Conservation (phyloP, 176 grass and related monocot species). For the Avena sativa region DNA sequence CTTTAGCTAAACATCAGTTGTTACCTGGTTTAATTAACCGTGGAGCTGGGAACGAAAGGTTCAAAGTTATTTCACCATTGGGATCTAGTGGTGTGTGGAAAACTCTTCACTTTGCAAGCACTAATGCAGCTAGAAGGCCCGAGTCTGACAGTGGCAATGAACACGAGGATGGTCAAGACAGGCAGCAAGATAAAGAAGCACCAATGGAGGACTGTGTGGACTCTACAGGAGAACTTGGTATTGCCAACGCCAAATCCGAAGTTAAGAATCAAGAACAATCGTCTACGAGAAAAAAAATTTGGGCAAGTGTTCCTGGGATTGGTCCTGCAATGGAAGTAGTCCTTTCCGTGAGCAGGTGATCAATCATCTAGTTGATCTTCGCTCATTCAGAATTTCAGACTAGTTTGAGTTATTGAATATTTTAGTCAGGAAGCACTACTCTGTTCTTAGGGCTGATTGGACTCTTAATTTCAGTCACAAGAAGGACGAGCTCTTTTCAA, state of each 20-base stretch:
- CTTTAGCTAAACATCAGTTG: not conserved
- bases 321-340: not conserved
- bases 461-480: constrained; percentile 1
- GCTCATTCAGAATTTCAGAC: not conserved
- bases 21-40: not conserved
- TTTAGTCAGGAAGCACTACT: not conserved
- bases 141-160: constrained; percentile 17
- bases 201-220: not conserved
- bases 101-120: constrained; percentile 11
- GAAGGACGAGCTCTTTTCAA: constrained; percentile 1
- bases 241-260: not conserved
- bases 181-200: not conserved
- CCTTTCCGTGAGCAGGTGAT: not conserved
- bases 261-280: not conserved
- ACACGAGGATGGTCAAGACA: not conserved
- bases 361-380: not conserved
- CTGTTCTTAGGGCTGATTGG: not conserved
- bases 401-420: not conserved
- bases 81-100: not conserved
- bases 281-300: not conserved
- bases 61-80: not conserved
- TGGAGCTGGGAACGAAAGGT: too few relatives aligned
- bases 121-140: not conserved
- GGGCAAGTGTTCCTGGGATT: not conserved
- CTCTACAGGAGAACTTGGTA: not conserved